A percentile compares a stretch with the other conserved stretches of the same genome.
Conservation (phyloP, 2,329 filamentous ascomycete species). For the Pseudocercospora ulei region DNA sequence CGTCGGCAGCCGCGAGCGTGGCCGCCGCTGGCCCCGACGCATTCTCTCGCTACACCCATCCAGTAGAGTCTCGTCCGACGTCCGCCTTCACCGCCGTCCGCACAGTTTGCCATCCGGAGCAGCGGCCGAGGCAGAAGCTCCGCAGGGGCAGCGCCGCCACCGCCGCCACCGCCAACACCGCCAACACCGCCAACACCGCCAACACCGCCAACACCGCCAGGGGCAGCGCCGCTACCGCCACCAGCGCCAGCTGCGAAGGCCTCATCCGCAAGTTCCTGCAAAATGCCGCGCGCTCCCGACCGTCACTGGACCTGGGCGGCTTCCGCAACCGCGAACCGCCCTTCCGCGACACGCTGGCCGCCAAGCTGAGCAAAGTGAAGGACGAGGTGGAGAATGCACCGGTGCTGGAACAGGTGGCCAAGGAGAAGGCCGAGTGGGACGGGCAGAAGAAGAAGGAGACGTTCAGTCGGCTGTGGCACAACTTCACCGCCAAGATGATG, state of each 20-base stretch:
- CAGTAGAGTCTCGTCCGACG: too few species aligned
- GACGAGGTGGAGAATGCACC: slow-evolving; percentile 31
- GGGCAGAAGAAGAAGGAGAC: slow-evolving; percentile 22
- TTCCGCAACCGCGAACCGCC: slow-evolving; percentile 7
- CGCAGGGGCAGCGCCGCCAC: too few species aligned
- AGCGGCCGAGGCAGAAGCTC: too few species aligned
- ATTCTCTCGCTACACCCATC: too few species aligned
- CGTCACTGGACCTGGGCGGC: background rate
- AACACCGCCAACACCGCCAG: slow-evolving; percentile 21
- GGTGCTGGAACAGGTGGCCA: slow-evolving; percentile 28
- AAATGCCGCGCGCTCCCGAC: too few species aligned
- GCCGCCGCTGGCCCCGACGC: too few species aligned
- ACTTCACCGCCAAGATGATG: slow-evolving; percentile 27
- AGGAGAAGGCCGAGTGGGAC: slow-evolving; percentile 23
- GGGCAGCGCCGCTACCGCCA: background rate
- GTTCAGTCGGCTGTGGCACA: slow-evolving; percentile 27
- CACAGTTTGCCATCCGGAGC: too few species aligned
- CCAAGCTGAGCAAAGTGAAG: slow-evolving; percentile 23
- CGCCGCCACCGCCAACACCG: slow-evolving; percentile 27
- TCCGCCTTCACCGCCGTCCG: too few species aligned
- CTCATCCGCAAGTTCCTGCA: background rate
- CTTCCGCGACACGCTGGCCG: slow-evolving; percentile 23
- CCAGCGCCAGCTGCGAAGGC: background rate
- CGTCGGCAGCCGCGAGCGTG: too few species aligned
- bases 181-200: slow-evolving; percentile 27